phyloP scores from a whole-genome alignment of 176 grass and related monocot species.

The Otatea glauca region DNA sequence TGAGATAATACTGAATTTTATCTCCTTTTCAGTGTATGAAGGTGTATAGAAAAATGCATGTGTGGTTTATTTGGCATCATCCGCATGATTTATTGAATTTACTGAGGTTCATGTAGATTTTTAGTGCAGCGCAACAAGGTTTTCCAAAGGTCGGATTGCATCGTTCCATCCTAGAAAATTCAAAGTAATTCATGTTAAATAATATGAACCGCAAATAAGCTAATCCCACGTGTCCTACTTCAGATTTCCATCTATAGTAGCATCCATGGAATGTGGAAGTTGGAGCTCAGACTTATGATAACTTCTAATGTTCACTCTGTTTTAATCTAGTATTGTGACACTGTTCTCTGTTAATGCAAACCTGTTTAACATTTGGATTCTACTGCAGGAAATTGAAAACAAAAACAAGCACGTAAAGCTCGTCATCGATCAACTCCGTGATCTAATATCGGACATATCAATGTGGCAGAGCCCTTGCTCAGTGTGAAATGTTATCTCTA shows the following conservation, averaged over 20 bases:
- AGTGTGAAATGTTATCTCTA: background rate
- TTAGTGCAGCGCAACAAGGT: background rate
- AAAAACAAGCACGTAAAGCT: slow-evolving; percentile 84
- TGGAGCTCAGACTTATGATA: background rate
- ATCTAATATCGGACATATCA: slow-evolving; percentile 83
- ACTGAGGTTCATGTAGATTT: background rate
- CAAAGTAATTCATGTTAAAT: background rate
- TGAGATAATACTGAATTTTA: background rate
- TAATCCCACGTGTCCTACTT: background rate
- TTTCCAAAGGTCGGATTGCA: background rate
- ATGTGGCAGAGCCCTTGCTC: slow-evolving; percentile 92
- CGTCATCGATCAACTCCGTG: slow-evolving; percentile 76
- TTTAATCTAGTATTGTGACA: background rate
- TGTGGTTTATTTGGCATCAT: slow-evolving; percentile 18
- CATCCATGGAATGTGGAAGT: background rate
- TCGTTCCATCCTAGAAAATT: background rate
- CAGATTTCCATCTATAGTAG: background rate
- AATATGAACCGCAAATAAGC: background rate
- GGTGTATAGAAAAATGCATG: background rate
- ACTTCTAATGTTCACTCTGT: background rate
- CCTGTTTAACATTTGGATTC: slow-evolving; percentile 35
- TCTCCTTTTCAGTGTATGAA: slow-evolving; percentile 21
- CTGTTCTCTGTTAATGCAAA: background rate
- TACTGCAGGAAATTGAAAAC: slow-evolving; percentile 83
- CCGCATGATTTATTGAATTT: slow-evolving; percentile 1